Evolutionary conservation across 1,139 yeast species (phyloP), one percentile per base, ranked within the genome.

Genomic region (Magnusiomyces paraingens): DNA sequence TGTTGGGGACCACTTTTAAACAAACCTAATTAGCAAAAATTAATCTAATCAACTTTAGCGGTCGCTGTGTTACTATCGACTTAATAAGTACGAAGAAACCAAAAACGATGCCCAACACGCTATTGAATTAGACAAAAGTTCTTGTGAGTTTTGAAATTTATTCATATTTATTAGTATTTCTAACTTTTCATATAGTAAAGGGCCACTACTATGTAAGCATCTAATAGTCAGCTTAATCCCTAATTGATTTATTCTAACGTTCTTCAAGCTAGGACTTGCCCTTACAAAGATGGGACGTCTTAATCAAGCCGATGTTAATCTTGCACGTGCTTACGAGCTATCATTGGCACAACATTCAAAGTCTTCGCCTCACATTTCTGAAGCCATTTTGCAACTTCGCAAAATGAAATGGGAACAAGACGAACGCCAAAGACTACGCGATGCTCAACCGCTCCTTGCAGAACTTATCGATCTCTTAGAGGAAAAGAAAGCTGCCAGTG

Each of bases 91-190:
- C 48, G 66, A 62, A 39, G 63, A 62, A 14, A 64, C 66, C 8
- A 59, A 62, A 12, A 63, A 58, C 1, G 77, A 73, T 56, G 67
- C 73, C 51, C 59, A 62, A n/a, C 56, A 57, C 29, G 73, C 76
- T 2, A 50, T 73, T 26, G 66, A 65, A 21, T 53, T 68, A n/a
- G 69, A 69, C 44, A 55, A 59, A 5, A 57, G 52, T 8, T 58
- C 62, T n/a, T 54, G 59, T 55, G 52, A 49, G 62, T 53, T 20
- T 26, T 26, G 4, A 21, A 2, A 43, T 22, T n/a, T 11, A 17
- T 2, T n/a, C 41, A 11, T 21, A 3, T 5, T 17, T 14, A n/a
- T 51, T 50, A 29, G 35, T 52, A 47, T 17, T 20, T 42, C 41
- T 47, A 26, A 43, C 55, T 29, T 43, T 26, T 26, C 8, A 38